Base-by-base conservation (phyloP, 257 asterid genomes). In the Nicotiana obtusifolia region DNA sequence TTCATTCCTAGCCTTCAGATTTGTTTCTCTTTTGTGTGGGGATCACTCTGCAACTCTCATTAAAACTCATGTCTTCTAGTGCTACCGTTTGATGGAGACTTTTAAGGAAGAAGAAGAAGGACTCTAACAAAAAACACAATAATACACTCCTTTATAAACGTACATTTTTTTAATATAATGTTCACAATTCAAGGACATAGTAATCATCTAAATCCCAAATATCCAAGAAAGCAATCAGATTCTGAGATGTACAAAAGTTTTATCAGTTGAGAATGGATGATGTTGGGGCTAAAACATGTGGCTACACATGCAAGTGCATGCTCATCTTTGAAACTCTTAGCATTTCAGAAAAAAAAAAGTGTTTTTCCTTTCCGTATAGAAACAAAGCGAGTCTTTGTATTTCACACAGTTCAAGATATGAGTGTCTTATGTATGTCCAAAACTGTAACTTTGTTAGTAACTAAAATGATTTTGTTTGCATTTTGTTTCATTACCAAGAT, bases 21-120 rank as follows among this genome's bases (percentile, higher is more conserved):
- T 87, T 88, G 92, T 88, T 79, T 84, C 7, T 11, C 17, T 14
- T 20, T 66, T 60, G 37, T 64, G 81, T 59, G 81, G 86, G 31
- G 78, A 83, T 71, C 81, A 88, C 84, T 85, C 87, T 84, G 87
- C 64, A 64, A 53, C 76, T 24, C 81, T 82, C 85, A 83, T 87
- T 81, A 86, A 82, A 87, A 76, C 54, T 76, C 26, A 75, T 88
- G 95, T 87, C 92, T 85, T 85, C 77, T 91, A 87, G 91, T 81
- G 93, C 85, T 80, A 82, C 47, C 62, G 49, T 44, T 44, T 61
- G 95, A 90, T 80, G 41, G 89, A 57, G 93, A 90, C 93, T 53
- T 59, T 78, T 13, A 17, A 33, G 22, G 49, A 47, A 31, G 60
- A 47, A 47, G 54, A 14, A 14, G 37, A 67, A 57, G 78, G 88